A percentile compares a stretch with the other conserved stretches of the same genome.
phyloP scores from a whole-genome alignment of 495 filamentous ascomycete species.

The Lentithecium fluviatile region DNA sequence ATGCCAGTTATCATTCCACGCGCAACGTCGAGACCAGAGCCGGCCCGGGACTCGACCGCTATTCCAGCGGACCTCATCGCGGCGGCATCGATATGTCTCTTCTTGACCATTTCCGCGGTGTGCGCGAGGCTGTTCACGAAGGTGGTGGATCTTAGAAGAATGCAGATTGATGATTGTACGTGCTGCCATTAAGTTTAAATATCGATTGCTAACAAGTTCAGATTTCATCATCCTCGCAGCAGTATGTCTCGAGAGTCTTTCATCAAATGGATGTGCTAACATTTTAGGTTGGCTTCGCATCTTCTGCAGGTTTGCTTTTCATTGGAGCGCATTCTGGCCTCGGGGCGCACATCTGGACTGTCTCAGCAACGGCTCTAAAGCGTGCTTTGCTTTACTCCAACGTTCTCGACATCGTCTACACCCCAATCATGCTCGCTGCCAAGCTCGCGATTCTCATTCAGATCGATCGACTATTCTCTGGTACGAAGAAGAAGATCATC shows the following conservation, averaged over 20 bases:
- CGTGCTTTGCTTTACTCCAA: slow-evolving; percentile 19
- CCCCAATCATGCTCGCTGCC: slow-evolving; percentile 10
- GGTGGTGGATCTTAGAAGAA: slow-evolving; percentile 4
- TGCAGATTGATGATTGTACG: slow-evolving; percentile 35
- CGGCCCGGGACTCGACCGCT: background rate
- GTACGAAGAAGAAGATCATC: slow-evolving; percentile 4
- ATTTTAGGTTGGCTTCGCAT: slow-evolving; percentile 3
- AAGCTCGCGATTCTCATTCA: slow-evolving; percentile 16
- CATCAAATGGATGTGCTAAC: background rate
- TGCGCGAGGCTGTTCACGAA: slow-evolving; percentile 29
- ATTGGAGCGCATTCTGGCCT: slow-evolving; percentile 17
- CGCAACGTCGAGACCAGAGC: too few species aligned
- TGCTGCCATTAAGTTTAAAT: background rate
- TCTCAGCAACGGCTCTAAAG: slow-evolving; percentile 3
- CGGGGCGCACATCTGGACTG: slow-evolving; percentile 28
- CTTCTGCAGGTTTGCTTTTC: slow-evolving; percentile 9
- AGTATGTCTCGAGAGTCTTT: slow-evolving; percentile 1
- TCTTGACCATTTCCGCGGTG: slow-evolving; percentile 20
- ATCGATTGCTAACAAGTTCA: background rate
- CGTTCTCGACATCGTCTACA: slow-evolving; percentile 24
- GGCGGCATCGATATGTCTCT: slow-evolving; percentile 13
- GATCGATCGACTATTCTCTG: slow-evolving; percentile 25
- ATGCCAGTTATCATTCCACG: too few species aligned
- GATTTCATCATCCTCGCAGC: background rate
- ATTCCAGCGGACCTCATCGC: slow-evolving; percentile 16